Base-by-base conservation (phyloP, 371 early-diverging fungal species). In the Sporodiniella umbellata region DNA sequence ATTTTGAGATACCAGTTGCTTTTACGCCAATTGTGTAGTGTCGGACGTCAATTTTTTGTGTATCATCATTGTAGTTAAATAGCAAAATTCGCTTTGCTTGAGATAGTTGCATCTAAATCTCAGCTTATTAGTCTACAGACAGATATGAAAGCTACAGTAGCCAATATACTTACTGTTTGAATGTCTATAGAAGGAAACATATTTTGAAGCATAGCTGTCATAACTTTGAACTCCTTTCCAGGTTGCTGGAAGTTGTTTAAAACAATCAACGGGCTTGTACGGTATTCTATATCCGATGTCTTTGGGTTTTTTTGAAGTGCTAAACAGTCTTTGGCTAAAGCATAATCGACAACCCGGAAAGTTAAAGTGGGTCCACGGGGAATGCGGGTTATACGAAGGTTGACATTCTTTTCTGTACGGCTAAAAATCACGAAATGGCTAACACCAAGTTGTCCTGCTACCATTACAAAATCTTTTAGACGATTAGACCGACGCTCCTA, bases 171-270 rank as follows among this genome's bases (percentile, higher is more conserved):
- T 75, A 89, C 89, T 28, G 81, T 91, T 55, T 89, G 85, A 21
- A 95, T 89, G 72, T 94, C 92, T 55, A 98, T 92, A 2, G 97
- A 69, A 0, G 98, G 96, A 57, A 96, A 95, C 87, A 98, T 82
- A 68, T 94, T 94, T 60, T 96, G 98, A 54, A 98, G 81, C 86
- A 95, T 87, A 24, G 93, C 88, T 2, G 91, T 84, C 86, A 95
- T 87, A 33, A 98, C 80, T 67, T 93, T 91, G 62, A 93, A 80
- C 50, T 94, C 85, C 40, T 88, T 89, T 22, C 81, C 81, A 54
- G 87, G 83, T 24, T 77, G 80, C 26, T 81, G 84, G 72, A 95
- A 95, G 70, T 93, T 93, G 70, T 97, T 97, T 33, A 97, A 75
- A 2, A 97, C 93, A 15, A 97, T 69, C 70, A 96, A 68, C 14